A percentile compares a stretch with the other conserved stretches of the same genome.
Conservation (phyloP, 1,139 yeast genomes). For the Torulaspora pretoriensis region DNA sequence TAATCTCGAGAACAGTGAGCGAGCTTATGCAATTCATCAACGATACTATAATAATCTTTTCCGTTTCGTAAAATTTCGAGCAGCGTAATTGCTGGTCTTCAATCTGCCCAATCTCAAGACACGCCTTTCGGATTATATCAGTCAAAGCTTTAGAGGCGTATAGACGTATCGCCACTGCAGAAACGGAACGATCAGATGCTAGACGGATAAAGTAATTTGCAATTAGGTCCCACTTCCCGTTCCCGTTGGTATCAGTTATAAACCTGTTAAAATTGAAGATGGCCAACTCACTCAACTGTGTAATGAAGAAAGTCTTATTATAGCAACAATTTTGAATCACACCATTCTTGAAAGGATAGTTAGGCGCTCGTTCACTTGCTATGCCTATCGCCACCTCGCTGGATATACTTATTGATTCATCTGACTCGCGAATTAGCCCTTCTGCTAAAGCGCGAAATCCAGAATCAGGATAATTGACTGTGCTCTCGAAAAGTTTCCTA, state of each 20-base stretch:
- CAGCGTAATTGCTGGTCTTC: constrained; percentile 19
- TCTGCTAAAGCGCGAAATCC: constrained; percentile 48
- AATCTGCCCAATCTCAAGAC: constrained; percentile 41
- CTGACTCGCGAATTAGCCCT: constrained; percentile 46
- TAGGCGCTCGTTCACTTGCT: background rate
- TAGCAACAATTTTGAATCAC: constrained; percentile 33
- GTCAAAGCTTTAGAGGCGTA: constrained; percentile 49
- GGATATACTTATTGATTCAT: constrained; percentile 22
- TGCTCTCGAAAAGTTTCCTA: constrained; percentile 57
- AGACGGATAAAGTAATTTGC: constrained; percentile 47
- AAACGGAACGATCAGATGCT: constrained; percentile 39
- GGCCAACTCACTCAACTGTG: constrained; percentile 44
- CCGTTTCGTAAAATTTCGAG: constrained; percentile 19
- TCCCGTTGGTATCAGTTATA: constrained; percentile 37
- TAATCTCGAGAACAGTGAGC: constrained; percentile 27
- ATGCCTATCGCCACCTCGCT: constrained; percentile 17
- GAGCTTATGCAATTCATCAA: constrained; percentile 23
- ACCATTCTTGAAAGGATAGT: constrained; percentile 4
- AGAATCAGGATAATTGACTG: constrained; percentile 48
- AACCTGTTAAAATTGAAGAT: constrained; percentile 50
- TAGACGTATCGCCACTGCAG: constrained; percentile 43
- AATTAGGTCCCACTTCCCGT: constrained; percentile 45
- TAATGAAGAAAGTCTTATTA: constrained; percentile 38
- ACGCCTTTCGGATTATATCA: constrained; percentile 44
- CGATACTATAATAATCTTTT: constrained; percentile 23